Base-by-base conservation (phyloP, 2,329 filamentous ascomycete species). In the Alternaria conjuncta region DNA sequence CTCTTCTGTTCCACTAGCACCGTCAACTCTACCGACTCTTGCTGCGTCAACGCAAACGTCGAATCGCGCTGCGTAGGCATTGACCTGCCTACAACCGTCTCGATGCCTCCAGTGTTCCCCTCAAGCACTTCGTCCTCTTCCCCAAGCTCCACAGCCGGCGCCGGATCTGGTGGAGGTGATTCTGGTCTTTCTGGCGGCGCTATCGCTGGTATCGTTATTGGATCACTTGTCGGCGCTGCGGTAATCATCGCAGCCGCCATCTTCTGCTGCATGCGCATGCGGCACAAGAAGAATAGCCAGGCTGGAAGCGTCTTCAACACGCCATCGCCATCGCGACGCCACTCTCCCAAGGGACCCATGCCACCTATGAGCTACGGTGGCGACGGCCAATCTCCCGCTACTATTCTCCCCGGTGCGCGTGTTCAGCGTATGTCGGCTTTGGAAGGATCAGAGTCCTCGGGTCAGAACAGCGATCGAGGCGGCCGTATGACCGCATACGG, bases 381-480 rank as follows among this genome's bases (percentile, higher is more conserved):
- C 46, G 82, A 81, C 25, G 73, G 78, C 21, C 69, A 73, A 53
- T 74, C 59, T 72, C 76, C 67, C 72, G 72, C 80, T 15, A 66
- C 71, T 71, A 87, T 94, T 15, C 85, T 96, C 11, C 92, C 94
- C 6, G 94, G 94, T 46, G 94, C 93, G 28, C 90, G 96, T 65
- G 96, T 99, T 63, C 93, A 96, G 43, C 90, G 96, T 60, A 98
- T 99, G 96, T 94, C 95, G 43, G 96, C 96, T 32, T 82, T 99
- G 56, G 95, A 97, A 81, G 88, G 90, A 58, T 88, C 89, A 1
- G 88, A 86, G 61, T 86, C 89, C 21, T 78, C 77, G n/a, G 72
- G 66, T 11, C 68, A 84, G 30, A 86, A 86, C 60, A 85, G 78
- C 67, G 75, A 75, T 61, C 71, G 71, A 70, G 65, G 69, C 32